Percentiles rank a stretch among this genome's conserved stretches.
phyloP scores from a whole-genome alignment of 176 grass and related monocot species.

The Alloteropsis semialata region DNA sequence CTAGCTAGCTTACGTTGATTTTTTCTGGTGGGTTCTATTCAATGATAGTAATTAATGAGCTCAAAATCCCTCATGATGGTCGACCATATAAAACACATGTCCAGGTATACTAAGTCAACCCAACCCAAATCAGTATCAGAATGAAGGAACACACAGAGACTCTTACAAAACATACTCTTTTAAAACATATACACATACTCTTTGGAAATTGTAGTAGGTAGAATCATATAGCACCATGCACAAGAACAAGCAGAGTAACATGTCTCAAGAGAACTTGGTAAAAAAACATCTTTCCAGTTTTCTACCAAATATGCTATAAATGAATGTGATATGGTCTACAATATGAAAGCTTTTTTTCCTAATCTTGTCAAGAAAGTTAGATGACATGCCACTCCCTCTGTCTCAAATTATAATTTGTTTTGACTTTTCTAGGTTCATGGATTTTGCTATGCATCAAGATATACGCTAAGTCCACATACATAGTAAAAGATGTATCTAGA shows the following conservation, averaged over 20 bases:
- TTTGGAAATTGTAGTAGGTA: constrained; percentile 14
- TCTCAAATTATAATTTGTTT: no score
- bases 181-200: constrained; percentile 3
- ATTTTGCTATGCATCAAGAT: no score
- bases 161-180: no score
- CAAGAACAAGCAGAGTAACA: constrained; percentile 19
- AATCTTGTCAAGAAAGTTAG: constrained; percentile 12
- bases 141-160: constrained; percentile 1
- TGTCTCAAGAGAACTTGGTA: not conserved
- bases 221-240: not conserved
- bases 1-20: no score
- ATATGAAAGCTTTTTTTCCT: not conserved
- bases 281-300: not conserved
- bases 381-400: no score
- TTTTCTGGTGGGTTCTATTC: not conserved
- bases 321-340: not conserved
- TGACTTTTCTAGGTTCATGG: no score
- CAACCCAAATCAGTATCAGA: not conserved
- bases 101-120: not conserved
- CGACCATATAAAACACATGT: not conserved
- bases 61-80: not conserved
- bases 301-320: not conserved
- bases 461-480: no score
- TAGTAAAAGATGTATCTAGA: no score
- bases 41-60: not conserved